These are phyloP conservation scores for Colletotrichum sp. DNA, from an alignment of 2,329 filamentous ascomycete species.

Conservation along the genomic window DNA sequence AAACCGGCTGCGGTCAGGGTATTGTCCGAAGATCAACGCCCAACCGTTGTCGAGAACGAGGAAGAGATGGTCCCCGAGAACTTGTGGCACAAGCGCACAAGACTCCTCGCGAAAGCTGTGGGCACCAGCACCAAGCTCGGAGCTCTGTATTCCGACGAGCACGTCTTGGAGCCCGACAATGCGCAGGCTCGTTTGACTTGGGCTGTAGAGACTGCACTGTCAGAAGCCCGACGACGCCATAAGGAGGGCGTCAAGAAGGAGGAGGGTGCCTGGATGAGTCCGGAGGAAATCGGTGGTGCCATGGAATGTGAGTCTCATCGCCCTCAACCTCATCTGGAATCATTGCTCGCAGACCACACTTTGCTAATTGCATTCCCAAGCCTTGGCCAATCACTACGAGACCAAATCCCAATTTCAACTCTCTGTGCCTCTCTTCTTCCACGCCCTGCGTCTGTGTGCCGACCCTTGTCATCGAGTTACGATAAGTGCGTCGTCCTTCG, in stretches of 20 bases:
- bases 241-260: slow-evolving; percentile 71
- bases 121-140: slow-evolving; percentile 84
- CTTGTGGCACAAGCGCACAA: slow-evolving; percentile 64
- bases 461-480: slow-evolving; percentile 78
- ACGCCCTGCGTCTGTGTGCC: slow-evolving; percentile 74
- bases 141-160: slow-evolving; percentile 78
- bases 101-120: slow-evolving; percentile 75
- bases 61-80: slow-evolving; percentile 46
- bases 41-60: slow-evolving; percentile 22
- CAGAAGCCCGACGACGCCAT: slow-evolving; percentile 73
- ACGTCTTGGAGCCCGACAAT: slow-evolving; percentile 74
- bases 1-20: slow-evolving; percentile 27
- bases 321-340: not conserved
- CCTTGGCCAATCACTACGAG: slow-evolving; percentile 79
- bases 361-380: slow-evolving; percentile 44
- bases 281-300: slow-evolving; percentile 74
- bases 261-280: slow-evolving; percentile 74
- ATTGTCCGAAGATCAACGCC: slow-evolving; percentile 1
- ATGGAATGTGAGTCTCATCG: slow-evolving; percentile 62
- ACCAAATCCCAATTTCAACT: slow-evolving; percentile 77
- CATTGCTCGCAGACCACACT: not conserved
- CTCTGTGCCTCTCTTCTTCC: slow-evolving; percentile 84
- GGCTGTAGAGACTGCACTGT: slow-evolving; percentile 80
- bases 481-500: slow-evolving; percentile 62
- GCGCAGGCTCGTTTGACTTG: slow-evolving; percentile 80